These are phyloP conservation scores for Colletotrichum nymphaeae DNA, from an alignment of 2,329 filamentous ascomycete species.

Conservation along the genomic window DNA sequence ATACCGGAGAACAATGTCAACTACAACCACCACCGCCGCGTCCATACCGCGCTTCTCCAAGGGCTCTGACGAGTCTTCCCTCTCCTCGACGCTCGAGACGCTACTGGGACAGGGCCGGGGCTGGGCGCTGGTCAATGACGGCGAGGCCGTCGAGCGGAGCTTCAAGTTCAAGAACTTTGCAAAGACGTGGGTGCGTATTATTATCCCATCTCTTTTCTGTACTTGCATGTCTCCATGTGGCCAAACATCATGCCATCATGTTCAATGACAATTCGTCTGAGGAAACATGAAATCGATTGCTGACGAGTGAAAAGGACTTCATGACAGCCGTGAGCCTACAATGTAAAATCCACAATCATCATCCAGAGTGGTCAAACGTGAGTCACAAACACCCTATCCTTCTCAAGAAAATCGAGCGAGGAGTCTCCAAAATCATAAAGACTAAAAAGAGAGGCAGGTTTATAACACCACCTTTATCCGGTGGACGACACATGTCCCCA, in stretches of 20 bases:
- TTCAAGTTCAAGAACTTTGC: slow-evolving; percentile 75
- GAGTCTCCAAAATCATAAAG: not conserved
- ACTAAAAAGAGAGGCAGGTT: slow-evolving; percentile 55
- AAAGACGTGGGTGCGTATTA: slow-evolving; percentile 70
- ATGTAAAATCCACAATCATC: slow-evolving; percentile 76
- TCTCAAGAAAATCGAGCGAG: too few species aligned
- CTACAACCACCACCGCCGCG: not conserved
- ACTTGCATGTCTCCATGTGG: not conserved
- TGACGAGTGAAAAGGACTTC: slow-evolving; percentile 66
- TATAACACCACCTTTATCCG: slow-evolving; percentile 78
- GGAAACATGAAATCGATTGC: not conserved
- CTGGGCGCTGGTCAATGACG: slow-evolving; percentile 64
- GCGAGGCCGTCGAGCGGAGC: slow-evolving; percentile 67
- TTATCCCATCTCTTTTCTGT: not conserved
- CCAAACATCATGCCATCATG: too few species aligned
- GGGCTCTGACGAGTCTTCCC: slow-evolving; percentile 54
- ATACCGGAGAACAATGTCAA: slow-evolving; percentile 14
- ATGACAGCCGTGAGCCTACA: slow-evolving; percentile 79
- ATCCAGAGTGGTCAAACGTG: slow-evolving; percentile 83
- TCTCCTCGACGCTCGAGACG: slow-evolving; percentile 48
- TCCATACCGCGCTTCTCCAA: slow-evolving; percentile 52
- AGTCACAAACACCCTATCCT: slow-evolving; percentile 34
- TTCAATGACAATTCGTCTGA: too few species aligned
- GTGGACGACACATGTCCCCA: slow-evolving; percentile 78
- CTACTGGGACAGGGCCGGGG: slow-evolving; percentile 49